Percentiles rank a stretch among this genome's conserved stretches.
Evolutionary conservation across 2,329 filamentous ascomycete genomes (phyloP).

Genomic region (Aspergillus ustus): DNA sequence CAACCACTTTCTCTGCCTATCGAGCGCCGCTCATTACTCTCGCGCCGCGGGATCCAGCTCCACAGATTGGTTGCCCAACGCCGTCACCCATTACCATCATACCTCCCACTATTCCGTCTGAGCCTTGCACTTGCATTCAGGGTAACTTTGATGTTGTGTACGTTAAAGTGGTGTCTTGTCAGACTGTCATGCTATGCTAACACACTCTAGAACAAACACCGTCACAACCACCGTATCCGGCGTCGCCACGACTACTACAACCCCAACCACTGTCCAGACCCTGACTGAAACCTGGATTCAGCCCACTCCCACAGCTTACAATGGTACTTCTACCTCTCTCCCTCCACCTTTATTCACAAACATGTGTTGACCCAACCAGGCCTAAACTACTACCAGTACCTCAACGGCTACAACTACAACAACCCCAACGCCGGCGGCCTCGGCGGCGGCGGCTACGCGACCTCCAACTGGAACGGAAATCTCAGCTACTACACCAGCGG

Average conservation of each 20-base stretch:
- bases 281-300: slow-evolving; percentile 4
- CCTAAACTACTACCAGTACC: slow-evolving; percentile 14
- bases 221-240: neutral
- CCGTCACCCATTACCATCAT: neutral
- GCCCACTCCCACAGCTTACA: slow-evolving; percentile 2
- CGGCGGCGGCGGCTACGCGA: slow-evolving; percentile 9
- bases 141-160: slow-evolving; percentile 3
- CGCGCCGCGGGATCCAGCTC: neutral
- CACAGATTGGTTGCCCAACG: neutral
- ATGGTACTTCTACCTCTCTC: neutral
- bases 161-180: neutral
- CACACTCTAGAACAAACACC: neutral
- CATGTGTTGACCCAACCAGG: neutral
- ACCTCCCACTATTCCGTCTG: neutral
- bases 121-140: neutral
- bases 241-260: neutral
- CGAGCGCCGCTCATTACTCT: neutral
- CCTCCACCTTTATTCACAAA: neutral
- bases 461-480: slow-evolving; percentile 11
- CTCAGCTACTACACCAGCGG: slow-evolving; percentile 8
- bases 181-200: neutral
- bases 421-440: slow-evolving; percentile 1
- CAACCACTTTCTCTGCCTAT: slow-evolving; percentile 7
- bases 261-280: neutral
- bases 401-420: slow-evolving; percentile 14